Conservation (phyloP, 2,329 filamentous ascomycete species). For the Sclerotinia nivalis region DNA sequence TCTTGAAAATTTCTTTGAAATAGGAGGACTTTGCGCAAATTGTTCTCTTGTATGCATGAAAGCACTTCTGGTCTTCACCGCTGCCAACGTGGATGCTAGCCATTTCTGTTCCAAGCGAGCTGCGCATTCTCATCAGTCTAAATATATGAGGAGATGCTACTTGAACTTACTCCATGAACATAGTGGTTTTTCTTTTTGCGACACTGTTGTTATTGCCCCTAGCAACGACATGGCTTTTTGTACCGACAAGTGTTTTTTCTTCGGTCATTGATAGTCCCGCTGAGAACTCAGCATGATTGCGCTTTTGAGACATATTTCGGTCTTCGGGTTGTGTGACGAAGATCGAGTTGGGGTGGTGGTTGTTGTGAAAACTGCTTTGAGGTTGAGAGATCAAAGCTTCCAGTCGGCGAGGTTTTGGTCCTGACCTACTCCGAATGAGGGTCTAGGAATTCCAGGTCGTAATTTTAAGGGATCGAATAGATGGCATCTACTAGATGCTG, state of each 20-base stretch:
- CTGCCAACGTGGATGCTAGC: neutral
- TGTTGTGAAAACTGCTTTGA: neutral
- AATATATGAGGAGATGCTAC: rapidly evolving
- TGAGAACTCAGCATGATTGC: neutral
- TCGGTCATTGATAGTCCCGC: neutral
- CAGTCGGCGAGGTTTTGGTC: neutral
- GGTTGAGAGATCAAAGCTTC: neutral
- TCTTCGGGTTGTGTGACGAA: rapidly evolving
- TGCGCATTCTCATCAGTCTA: neutral
- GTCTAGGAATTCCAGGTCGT: too few species aligned
- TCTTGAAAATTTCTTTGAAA: neutral
- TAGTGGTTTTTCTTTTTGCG: neutral
- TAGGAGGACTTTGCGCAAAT: neutral
- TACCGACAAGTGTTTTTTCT: neutral
- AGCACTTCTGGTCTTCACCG: neutral
- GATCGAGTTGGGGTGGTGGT: too few species aligned
- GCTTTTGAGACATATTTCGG: neutral
- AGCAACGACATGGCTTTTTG: too few species aligned
- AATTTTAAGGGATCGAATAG: too few species aligned
- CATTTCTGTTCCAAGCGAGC: neutral
- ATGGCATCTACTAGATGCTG: too few species aligned
- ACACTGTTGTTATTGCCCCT: too few species aligned
- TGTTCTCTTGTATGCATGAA: neutral
- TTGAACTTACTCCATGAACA: neutral
- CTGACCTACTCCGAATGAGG: too few species aligned